Percentiles rank a stretch among this genome's conserved stretches.
Conservation (phyloP, 2,329 filamentous ascomycete genomes). For the Aureobasidium mangrovei region DNA sequence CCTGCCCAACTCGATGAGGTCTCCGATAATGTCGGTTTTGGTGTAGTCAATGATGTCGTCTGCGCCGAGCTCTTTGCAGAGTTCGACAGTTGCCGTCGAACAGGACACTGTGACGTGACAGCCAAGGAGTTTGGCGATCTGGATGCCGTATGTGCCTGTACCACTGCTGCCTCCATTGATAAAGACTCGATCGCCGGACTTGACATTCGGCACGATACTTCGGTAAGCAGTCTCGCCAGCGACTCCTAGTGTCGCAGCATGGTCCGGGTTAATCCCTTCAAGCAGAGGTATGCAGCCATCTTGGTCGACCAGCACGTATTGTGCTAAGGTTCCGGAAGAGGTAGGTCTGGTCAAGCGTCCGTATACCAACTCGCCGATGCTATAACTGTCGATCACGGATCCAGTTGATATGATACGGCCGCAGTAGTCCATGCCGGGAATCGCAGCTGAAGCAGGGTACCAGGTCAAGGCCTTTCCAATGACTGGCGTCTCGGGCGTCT, state of each 20-base stretch:
- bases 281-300: constrained; percentile 24
- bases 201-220: constrained; percentile 29
- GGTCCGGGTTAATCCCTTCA: constrained; percentile 27
- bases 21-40: constrained; percentile 38
- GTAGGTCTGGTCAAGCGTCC: constrained; percentile 26
- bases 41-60: constrained; percentile 57
- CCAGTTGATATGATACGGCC: constrained; percentile 38
- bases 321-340: constrained; percentile 29
- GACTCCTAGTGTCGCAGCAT: constrained; percentile 30
- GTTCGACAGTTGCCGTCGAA: constrained; percentile 47
- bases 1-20: constrained; percentile 34
- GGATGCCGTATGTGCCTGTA: constrained; percentile 51
- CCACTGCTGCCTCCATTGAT: constrained; percentile 59
- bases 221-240: constrained; percentile 35
- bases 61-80: constrained; percentile 52
- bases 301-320: constrained; percentile 27
- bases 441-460: constrained; percentile 32
- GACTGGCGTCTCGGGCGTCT: constrained; percentile 35
- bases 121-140: constrained; percentile 54
- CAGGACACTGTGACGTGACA: constrained; percentile 52
- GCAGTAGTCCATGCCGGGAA: constrained; percentile 44
- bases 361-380: constrained; percentile 33
- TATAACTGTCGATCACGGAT: constrained; percentile 19
- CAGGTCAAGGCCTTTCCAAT: constrained; percentile 24
- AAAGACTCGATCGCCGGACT: constrained; percentile 45